Evolutionary conservation across 2,329 filamentous ascomycete species (phyloP).

Genomic region (Gremmenia infestans): DNA sequence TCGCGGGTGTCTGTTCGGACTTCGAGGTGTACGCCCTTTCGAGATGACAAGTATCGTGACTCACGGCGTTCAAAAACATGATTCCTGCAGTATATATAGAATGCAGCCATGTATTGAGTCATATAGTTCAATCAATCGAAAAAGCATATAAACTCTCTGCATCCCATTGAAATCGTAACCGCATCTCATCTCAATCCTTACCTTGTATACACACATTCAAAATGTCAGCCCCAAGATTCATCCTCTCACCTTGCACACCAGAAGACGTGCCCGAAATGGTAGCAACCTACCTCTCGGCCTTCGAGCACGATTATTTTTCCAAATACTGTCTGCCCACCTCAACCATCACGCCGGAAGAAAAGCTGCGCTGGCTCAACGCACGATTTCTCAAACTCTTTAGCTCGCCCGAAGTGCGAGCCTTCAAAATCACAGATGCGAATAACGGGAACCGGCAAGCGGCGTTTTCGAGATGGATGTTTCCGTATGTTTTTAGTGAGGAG

Average conservation of each 20-base stretch:
- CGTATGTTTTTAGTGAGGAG: slow-evolving; percentile 23
- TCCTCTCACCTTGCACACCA: slow-evolving; percentile 17
- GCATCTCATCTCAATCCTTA: background rate
- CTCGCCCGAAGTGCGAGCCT: slow-evolving; percentile 29
- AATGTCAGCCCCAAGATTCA: slow-evolving; percentile 7
- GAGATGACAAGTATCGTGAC: background rate
- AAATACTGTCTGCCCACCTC: slow-evolving; percentile 20
- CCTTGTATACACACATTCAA: background rate
- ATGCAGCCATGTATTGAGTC: background rate
- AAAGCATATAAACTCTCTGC: background rate
- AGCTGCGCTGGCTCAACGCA: slow-evolving; percentile 27
- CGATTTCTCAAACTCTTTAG: slow-evolving; percentile 28
- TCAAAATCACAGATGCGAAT: slow-evolving; percentile 30
- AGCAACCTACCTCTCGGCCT: slow-evolving; percentile 30
- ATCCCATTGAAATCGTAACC: background rate
- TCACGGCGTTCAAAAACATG: background rate
- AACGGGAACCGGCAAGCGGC: slow-evolving; percentile 26
- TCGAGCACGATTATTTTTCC: slow-evolving; percentile 26
- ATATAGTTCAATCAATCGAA: background rate
- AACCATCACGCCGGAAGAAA: slow-evolving; percentile 9
- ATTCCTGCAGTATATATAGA: background rate
- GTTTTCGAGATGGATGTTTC: slow-evolving; percentile 34
- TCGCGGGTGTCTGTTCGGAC: too few relatives aligned
- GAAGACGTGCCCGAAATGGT: slow-evolving; percentile 30
- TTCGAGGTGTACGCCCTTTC: too few relatives aligned